Evolutionary conservation across 1,139 yeast genomes (phyloP).

Genomic region (Zygoascus hellenicus): DNA sequence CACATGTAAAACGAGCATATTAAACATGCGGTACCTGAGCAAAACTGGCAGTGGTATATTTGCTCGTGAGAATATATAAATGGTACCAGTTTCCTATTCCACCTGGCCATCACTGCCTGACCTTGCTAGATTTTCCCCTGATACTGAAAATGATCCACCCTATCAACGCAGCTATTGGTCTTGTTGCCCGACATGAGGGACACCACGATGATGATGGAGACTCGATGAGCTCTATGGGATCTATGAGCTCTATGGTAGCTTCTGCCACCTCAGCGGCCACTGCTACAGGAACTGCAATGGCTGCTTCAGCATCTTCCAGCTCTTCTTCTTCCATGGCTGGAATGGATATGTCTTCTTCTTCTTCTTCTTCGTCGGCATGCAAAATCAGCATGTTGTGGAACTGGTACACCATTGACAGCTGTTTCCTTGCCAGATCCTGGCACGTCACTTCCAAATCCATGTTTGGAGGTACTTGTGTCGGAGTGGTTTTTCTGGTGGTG

Average conservation of each 20-base stretch:
- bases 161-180: neutral
- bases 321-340: constrained; percentile 7
- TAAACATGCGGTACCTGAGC: neutral
- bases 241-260: constrained; percentile 12
- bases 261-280: constrained; percentile 9
- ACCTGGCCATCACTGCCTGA: no score
- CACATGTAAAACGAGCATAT: neutral
- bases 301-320: constrained; percentile 9
- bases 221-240: constrained; percentile 7
- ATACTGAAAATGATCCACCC: neutral
- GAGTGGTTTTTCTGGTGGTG: constrained; percentile 53
- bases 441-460: constrained; percentile 52
- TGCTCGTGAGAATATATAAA: no score
- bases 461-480: constrained; percentile 69
- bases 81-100: no score
- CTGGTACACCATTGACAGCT: constrained; percentile 56
- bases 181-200: constrained; percentile 6
- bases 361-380: constrained; percentile 20
- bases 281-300: constrained; percentile 11
- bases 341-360: constrained; percentile 2
- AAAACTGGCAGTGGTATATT: no score
- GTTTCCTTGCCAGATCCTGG: constrained; percentile 62
- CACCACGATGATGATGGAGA: neutral
- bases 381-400: constrained; percentile 46
- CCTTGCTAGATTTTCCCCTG: no score